Conservation (phyloP, 768 basidiomycete genomes). For the Stropharia rugosoannulata region DNA sequence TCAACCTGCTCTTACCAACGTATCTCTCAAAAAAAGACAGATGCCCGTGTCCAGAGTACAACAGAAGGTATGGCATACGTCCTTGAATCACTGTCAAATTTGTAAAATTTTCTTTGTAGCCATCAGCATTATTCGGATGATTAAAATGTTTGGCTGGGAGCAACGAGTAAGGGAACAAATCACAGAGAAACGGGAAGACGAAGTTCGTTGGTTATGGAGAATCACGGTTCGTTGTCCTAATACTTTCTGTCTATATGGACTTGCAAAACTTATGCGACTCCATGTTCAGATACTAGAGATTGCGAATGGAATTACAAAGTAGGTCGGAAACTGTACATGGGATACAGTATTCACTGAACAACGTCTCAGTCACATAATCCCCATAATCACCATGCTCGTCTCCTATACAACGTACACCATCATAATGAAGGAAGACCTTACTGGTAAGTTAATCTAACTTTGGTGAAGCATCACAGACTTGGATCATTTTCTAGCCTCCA, state of each 20-base stretch:
- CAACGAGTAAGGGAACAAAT: constrained; percentile 53
- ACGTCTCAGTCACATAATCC: constrained; percentile 21
- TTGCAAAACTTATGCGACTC: not conserved
- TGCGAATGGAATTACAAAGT: constrained; percentile 3
- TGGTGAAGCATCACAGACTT: not conserved
- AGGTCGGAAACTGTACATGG: not conserved
- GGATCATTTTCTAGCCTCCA: constrained; percentile 27
- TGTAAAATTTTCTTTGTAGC: constrained; percentile 31
- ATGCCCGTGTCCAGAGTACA: constrained; percentile 59
- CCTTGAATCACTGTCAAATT: not conserved
- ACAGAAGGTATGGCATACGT: constrained; percentile 45
- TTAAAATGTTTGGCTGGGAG: constrained; percentile 74
- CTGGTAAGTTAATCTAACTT: constrained; percentile 9
- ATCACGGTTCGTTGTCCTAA: constrained; percentile 48
- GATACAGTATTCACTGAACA: not conserved
- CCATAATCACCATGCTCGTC: constrained; percentile 62
- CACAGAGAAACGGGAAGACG: constrained; percentile 56
- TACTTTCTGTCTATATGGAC: constrained; percentile 39
- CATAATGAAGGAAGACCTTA: constrained; percentile 39
- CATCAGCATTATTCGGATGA: constrained; percentile 58
- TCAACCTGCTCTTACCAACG: not conserved
- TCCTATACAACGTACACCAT: constrained; percentile 59
- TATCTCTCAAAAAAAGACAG: constrained; percentile 27
- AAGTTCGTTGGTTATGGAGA: constrained; percentile 55
- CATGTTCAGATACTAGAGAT: constrained; percentile 7